Evolutionary conservation across 352 stramenopile genomes (phyloP), one percentile per base, ranked within the genome.

Genomic region (Globisporangium mamillatum): DNA sequence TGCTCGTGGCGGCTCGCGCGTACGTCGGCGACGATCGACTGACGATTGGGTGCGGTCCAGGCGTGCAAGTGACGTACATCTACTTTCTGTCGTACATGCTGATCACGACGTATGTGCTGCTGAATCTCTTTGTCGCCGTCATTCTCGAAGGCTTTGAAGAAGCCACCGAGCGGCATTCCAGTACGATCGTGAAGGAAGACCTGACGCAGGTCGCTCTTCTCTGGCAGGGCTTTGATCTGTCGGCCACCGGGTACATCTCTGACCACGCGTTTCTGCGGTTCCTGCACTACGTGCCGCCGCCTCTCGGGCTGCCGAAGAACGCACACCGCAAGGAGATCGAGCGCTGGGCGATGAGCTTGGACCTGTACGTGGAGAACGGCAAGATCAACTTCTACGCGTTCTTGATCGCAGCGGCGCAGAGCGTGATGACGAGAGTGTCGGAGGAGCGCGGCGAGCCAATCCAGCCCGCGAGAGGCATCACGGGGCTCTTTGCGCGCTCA

Each of bases 51-150:
- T 82, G 75, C 66, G 74, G 70, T 12, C 78, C 75, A 4, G 74
- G 75, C 16, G 64, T 70, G 5, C 54, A 50, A n/a, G 70, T 80
- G 34, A 84, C 80, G 29, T 84, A 88, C 66, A 68, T 89, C 1
- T 94, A 89, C 77, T 94, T 94, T 60, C 60, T 80, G 14, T 77
- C 77, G 55, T 94, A 89, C 70, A 75, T 88, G 66, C 48, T 93
- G 8, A 25, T 93, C 44, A 73, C 77, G 16, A 77, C 80, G 38
- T 94, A 92, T 67, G 83, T 92, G 41, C 61, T 94, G 46, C 62
- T 95, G 32, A 94, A 92, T 63, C 69, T 95, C 20, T 89, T 95
- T 48, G 84, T 94, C 1, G 88, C 88, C 29, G 84, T 94, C 8
- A 90, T 95, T 60, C 72, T 95, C 24, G 86, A 95, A 56, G 78